Conservation (phyloP, 2,329 filamentous ascomycete species). For the Plectosphaerella cucumerina region DNA sequence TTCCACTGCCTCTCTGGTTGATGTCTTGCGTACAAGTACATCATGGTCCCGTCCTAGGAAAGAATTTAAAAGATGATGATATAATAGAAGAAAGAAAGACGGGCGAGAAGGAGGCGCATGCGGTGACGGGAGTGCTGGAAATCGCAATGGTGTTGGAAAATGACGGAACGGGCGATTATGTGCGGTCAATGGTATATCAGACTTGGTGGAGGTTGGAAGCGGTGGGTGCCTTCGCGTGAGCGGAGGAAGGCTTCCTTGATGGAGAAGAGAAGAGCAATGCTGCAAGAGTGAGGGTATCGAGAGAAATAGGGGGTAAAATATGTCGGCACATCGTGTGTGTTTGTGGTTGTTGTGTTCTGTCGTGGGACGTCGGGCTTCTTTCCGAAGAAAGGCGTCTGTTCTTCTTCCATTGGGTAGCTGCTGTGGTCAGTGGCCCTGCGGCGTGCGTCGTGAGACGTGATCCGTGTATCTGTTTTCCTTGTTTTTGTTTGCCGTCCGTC, state of each 20-base stretch:
- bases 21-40: no score
- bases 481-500: not conserved
- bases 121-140: slow-evolving; percentile 9
- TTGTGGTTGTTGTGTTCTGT: not conserved
- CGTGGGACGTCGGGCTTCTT: not conserved
- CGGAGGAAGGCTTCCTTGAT: slow-evolving; percentile 20
- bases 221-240: slow-evolving; percentile 25
- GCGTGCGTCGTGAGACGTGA: not conserved
- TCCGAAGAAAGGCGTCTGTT: no score
- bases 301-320: not conserved
- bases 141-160: slow-evolving; percentile 6
- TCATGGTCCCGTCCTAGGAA: not conserved
- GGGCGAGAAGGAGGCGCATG: not conserved
- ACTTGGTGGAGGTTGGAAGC: no score
- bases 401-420: no score
- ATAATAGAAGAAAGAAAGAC: slow-evolving; percentile 9
- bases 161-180: no score
- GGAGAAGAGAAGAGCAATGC: slow-evolving; percentile 9
- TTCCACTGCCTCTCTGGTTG: no score
- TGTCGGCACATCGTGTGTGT: not conserved
- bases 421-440: not conserved
- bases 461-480: not conserved
- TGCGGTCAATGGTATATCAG: no score
- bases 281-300: slow-evolving; percentile 2
- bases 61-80: slow-evolving; percentile 1